These are phyloP conservation scores for Hymenoscyphus scutula DNA, from an alignment of 2,329 filamentous ascomycete genomes.

Conservation along the genomic window DNA sequence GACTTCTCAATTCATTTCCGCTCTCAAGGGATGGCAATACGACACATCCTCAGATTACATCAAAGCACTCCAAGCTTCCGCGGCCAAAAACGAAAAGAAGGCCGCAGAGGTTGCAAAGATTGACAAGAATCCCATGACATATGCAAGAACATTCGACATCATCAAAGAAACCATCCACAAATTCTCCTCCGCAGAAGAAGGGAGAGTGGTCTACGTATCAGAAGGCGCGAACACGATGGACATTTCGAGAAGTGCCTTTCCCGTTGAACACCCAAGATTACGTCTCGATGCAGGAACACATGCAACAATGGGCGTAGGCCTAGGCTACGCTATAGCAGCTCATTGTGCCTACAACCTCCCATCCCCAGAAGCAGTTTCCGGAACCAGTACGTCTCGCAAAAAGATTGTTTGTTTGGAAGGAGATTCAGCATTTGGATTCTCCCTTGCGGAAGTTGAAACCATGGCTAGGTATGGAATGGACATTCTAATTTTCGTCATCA, in stretches of 20 bases:
- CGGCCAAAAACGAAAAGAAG: conserved; percentile 46
- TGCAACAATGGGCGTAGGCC: conserved; percentile 58
- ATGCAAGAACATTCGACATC: conserved; percentile 50
- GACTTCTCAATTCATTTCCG: conserved; percentile 44
- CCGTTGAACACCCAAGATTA: conserved; percentile 51
- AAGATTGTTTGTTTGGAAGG: conserved; percentile 56
- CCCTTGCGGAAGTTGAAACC: conserved; percentile 54
- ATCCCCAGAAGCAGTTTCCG: conserved; percentile 36
- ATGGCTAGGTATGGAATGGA: conserved; percentile 54
- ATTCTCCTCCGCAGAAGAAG: conserved; percentile 44
- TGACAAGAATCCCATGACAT: conserved; percentile 45
- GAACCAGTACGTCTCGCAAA: conserved; percentile 38
- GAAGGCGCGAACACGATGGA: conserved; percentile 63
- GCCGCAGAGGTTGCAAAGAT: conserved; percentile 43
- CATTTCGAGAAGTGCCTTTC: conserved; percentile 54
- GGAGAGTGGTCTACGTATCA: conserved; percentile 52
- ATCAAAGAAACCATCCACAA: conserved; percentile 49
- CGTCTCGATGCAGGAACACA: conserved; percentile 57
- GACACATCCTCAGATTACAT: conserved; percentile 38
- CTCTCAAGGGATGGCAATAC: conserved; percentile 46
- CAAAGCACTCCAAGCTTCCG: conserved; percentile 37
- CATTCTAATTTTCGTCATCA: conserved; percentile 53
- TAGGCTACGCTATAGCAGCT: conserved; percentile 56
- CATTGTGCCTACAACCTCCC: conserved; percentile 53
- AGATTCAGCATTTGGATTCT: conserved; percentile 56